Evolutionary conservation across 805 yeast species (phyloP).

Genomic region (Aciculoconidium aculeatum): DNA sequence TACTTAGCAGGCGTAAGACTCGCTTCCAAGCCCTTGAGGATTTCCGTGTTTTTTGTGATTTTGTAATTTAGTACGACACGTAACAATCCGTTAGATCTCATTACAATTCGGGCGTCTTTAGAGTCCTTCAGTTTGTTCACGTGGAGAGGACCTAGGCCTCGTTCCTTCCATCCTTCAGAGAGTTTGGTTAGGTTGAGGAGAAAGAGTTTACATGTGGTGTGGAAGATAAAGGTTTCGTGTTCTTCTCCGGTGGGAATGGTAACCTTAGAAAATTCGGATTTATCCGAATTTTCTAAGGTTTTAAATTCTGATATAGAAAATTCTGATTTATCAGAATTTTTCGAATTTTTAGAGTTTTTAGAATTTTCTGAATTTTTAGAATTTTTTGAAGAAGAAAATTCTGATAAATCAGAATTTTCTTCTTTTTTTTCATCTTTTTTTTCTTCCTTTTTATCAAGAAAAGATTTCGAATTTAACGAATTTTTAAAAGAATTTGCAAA

Average conservation of each 20-base stretch:
- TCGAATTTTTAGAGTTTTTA: too few relatives aligned
- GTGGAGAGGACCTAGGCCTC: constrained; percentile 87
- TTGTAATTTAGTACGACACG: constrained; percentile 78
- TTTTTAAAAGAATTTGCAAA: constrained; percentile 52
- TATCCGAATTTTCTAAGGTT: constrained; percentile 18
- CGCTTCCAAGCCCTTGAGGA: constrained; percentile 78
- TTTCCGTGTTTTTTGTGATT: constrained; percentile 53
- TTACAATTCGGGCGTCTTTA: constrained; percentile 61
- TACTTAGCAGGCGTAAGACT: constrained; percentile 82
- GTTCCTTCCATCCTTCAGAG: constrained; percentile 87
- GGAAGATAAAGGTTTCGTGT: constrained; percentile 62
- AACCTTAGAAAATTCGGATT: constrained; percentile 13
- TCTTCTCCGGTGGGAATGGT: constrained; percentile 88
- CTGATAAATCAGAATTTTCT: constrained; percentile 11
- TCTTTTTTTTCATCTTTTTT: constrained; percentile 13
- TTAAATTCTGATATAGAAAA: constrained; percentile 22
- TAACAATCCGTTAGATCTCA: constrained; percentile 85
- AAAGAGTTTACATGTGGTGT: constrained; percentile 74
- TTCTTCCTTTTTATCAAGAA: constrained; percentile 40
- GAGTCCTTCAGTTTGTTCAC: constrained; percentile 49
- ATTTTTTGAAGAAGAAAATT: too few relatives aligned
- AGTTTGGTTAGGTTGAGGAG: constrained; percentile 61
- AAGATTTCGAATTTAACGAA: constrained; percentile 48
- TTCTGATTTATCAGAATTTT: too few relatives aligned
- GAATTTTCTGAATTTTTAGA: too few relatives aligned